phyloP scores from a whole-genome alignment of 1,284 basidiomycete species.

The Sanguinoderma infundibulare region DNA sequence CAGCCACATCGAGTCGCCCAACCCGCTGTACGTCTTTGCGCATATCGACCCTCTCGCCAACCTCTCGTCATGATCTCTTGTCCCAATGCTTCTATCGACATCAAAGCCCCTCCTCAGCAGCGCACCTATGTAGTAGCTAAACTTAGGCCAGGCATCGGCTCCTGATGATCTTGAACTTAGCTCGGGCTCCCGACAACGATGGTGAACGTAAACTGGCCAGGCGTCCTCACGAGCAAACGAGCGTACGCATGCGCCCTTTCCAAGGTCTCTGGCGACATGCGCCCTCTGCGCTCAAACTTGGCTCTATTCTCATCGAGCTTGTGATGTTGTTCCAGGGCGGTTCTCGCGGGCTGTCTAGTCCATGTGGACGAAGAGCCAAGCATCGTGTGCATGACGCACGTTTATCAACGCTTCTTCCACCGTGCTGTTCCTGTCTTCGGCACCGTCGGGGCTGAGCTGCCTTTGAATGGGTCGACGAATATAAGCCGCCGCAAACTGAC shows the following conservation, averaged over 20 bases:
- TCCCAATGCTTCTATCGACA: neutral
- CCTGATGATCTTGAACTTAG: no score
- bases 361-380: conserved; percentile 7
- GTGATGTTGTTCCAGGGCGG: conserved; percentile 7
- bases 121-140: no score
- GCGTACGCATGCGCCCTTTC: neutral
- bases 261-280: neutral
- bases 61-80: neutral
- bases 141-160: no score
- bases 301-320: conserved; percentile 11
- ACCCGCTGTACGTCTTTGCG: neutral
- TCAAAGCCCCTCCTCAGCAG: neutral
- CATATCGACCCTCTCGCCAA: no score
- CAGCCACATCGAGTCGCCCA: no score
- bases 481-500: no score
- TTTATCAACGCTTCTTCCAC: neutral
- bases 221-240: neutral
- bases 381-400: conserved; percentile 13
- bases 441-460: no score
- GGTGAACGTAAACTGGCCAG: no score
- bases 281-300: neutral
- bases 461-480: no score
- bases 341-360: neutral
- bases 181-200: neutral
- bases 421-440: neutral